Conservation (phyloP, 2,329 filamentous ascomycete species). For the Beauveria pseudobassiana region DNA sequence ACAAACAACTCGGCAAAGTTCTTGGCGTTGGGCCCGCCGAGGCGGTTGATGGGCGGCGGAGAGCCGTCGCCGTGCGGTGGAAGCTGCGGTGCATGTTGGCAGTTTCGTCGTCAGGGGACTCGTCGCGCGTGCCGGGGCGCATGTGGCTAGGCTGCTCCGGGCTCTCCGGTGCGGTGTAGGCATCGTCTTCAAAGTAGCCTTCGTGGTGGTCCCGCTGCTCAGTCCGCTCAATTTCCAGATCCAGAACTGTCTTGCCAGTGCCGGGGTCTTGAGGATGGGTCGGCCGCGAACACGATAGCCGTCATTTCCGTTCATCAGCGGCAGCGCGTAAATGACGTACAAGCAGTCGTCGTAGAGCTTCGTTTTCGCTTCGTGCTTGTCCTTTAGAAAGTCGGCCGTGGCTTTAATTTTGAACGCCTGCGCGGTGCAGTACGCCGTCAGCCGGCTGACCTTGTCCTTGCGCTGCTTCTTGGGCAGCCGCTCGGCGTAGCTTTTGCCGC, state of each 20-base stretch:
- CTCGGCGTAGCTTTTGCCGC: conserved; percentile 88
- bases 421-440: conserved; percentile 95
- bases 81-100: conserved; percentile 18
- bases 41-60: conserved; percentile 46
- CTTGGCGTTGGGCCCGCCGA: conserved; percentile 60
- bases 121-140: conserved; percentile 24
- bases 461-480: conserved; percentile 80
- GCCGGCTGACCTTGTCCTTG: conserved; percentile 76
- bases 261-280: conserved; percentile 85
- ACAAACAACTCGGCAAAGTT: conserved; percentile 93
- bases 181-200: conserved; percentile 77
- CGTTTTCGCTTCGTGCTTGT: conserved; percentile 81
- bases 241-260: conserved; percentile 78
- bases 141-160: conserved; percentile 24
- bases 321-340: conserved; percentile 91
- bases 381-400: conserved; percentile 82
- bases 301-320: conserved; percentile 74
- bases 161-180: conserved; percentile 34
- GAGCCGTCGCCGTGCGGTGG: conserved; percentile 30
- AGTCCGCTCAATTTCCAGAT: conserved; percentile 92
- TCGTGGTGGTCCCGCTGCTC: conserved; percentile 85
- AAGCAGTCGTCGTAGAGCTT: conserved; percentile 98
- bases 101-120: conserved; percentile 19
- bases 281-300: conserved; percentile 85
- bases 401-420: conserved; percentile 85